phyloP scores from a whole-genome alignment of 2,329 filamentous ascomycete genomes.

The Basipetospora chlamydospora region DNA sequence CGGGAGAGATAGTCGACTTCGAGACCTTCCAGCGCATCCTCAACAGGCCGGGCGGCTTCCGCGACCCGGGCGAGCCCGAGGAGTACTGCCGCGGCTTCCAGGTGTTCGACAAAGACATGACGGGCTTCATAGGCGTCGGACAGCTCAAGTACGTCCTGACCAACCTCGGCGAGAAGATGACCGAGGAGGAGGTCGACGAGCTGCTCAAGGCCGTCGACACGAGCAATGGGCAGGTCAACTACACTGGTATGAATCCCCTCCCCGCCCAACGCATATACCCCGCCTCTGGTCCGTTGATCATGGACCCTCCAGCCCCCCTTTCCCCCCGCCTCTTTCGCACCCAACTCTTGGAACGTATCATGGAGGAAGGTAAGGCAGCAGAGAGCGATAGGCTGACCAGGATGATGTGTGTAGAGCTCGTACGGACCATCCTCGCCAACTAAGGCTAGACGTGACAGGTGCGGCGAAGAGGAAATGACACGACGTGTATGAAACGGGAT shows the following conservation, averaged over 20 bases:
- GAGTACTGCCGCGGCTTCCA: conserved; percentile 98
- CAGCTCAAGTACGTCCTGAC: conserved; percentile 97
- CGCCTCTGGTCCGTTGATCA: neutral
- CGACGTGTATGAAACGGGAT: too few species aligned
- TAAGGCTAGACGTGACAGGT: too few species aligned
- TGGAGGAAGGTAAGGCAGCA: neutral
- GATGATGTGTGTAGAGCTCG: conserved; percentile 68
- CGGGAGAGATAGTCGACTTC: conserved; percentile 65
- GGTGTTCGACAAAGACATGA: conserved; percentile 98
- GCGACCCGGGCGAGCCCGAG: conserved; percentile 91
- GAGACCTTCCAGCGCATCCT: conserved; percentile 94
- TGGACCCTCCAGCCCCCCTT: neutral
- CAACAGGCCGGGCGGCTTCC: conserved; percentile 95
- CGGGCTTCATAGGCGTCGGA: conserved; percentile 91
- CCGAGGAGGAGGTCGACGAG: conserved; percentile 96
- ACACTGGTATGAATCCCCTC: conserved; percentile 54
- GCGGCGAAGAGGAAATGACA: too few species aligned
- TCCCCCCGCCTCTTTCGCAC: neutral
- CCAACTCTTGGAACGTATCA: neutral
- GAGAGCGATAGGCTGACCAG: neutral
- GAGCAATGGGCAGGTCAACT: conserved; percentile 92
- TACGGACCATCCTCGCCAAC: conserved; percentile 77
- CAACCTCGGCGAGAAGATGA: conserved; percentile 98
- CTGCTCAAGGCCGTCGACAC: conserved; percentile 96
- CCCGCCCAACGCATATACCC: neutral